Evolutionary conservation across 75 land plant species (phyloP).

Genomic region (Pseudotsuga menziesii): DNA sequence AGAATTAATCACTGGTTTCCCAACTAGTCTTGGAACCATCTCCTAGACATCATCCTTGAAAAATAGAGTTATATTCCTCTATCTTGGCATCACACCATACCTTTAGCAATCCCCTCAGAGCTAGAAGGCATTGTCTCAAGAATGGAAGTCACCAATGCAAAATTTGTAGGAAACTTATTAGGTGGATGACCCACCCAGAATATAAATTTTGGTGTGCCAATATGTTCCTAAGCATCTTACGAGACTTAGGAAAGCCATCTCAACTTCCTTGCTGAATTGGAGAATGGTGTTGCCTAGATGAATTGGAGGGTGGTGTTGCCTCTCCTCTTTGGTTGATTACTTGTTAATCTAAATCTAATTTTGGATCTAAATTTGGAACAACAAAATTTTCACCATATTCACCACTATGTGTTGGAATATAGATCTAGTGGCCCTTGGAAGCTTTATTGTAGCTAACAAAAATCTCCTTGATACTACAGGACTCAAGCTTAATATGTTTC

Average conservation of each 20-base stretch:
- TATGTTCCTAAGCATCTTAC: not conserved
- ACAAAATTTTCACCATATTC: not conserved
- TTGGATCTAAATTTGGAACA: not conserved
- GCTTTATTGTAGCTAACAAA: not conserved
- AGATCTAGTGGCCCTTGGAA: not conserved
- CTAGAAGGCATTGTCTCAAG: not conserved
- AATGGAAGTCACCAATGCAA: not conserved
- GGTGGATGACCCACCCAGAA: not conserved
- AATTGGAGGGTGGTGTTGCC: not conserved
- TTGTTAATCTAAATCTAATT: not conserved
- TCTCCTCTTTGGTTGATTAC: not conserved
- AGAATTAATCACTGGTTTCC: not conserved
- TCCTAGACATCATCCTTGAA: not conserved
- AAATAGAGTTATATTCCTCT: not conserved
- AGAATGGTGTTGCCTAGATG: too few species aligned
- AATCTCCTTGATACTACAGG: too few species aligned
- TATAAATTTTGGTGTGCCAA: not conserved
- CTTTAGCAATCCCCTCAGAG: not conserved
- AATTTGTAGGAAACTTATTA: not conserved
- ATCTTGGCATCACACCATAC: not conserved
- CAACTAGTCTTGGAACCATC: not conserved
- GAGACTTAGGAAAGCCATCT: not conserved
- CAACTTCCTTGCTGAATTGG: not conserved
- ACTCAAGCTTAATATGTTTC: too few species aligned
- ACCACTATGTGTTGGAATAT: not conserved